These are phyloP conservation scores for Aureobasidium sp. DNA, from an alignment of 2,329 filamentous ascomycete species.

Conservation along the genomic window DNA sequence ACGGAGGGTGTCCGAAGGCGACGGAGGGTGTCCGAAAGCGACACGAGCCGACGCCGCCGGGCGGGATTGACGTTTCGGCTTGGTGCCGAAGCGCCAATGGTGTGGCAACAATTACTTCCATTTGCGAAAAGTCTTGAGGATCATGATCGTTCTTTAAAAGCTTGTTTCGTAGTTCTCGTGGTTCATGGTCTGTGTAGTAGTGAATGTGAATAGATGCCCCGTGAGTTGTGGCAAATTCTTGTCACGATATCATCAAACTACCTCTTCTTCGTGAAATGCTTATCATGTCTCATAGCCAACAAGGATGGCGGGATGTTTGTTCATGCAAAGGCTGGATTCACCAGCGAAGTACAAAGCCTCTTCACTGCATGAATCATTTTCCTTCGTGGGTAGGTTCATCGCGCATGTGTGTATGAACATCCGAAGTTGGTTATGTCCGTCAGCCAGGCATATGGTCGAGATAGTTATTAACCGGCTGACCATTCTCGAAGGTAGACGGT, in stretches of 20 bases:
- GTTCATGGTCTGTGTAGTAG: not conserved
- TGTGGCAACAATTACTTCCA: not conserved
- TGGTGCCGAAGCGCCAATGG: not conserved
- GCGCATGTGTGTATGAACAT: not conserved
- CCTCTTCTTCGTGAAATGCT: not conserved
- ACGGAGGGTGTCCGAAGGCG: not conserved
- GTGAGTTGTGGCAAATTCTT: not conserved
- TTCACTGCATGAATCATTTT: not conserved
- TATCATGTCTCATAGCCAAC: not conserved
- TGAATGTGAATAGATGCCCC: not conserved
- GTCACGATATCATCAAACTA: not conserved
- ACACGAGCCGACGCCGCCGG: not conserved
- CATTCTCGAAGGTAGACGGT: not conserved
- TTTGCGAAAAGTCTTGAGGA: not conserved
- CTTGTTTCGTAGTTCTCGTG: not conserved
- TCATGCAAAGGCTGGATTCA: not conserved
- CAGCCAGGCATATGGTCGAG: not conserved
- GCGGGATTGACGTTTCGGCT: not conserved
- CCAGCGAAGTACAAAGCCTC: not conserved
- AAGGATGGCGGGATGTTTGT: not conserved
- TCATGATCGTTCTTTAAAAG: not conserved
- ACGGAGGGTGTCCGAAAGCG: not conserved
- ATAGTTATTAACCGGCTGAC: not conserved
- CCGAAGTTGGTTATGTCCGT: not conserved
- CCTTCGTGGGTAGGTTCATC: not conserved